Evolutionary conservation across 2,329 filamentous ascomycete genomes (phyloP), one percentile per base, ranked within the genome.

Genomic region (Seiridium cupressi): DNA sequence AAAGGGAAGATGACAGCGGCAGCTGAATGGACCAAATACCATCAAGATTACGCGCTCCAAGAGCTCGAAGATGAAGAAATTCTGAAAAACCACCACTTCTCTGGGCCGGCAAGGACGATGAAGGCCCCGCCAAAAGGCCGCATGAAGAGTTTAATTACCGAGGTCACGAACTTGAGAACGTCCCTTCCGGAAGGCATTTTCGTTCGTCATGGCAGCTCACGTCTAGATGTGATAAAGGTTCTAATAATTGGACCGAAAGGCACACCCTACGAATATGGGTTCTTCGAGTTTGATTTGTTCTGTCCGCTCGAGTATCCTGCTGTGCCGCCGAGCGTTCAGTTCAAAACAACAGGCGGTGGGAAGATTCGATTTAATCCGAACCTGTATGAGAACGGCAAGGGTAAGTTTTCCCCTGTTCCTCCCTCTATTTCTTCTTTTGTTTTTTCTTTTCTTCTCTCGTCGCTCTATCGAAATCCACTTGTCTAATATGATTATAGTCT

Each of bases 281-380:
- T 84, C 3, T 85, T 84, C 64, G 82, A 84, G 62, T 85, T 85
- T 60, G 81, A 85, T 64, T 64, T 85, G 38, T 77, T 76, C 40
- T 82, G 79, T 55, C 66, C 69, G 6, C 10, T 36, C 0, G 63
- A 73, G 0, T 85, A 81, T 59, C 82, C 83, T 0, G 62, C 68
- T 1, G 57, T 35, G 0, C 77, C 81, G 9, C 82, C 82, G 0
- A 5, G 55, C 5, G 72, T 83, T 61, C 55, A 60, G 1, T 82
- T 82, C 64, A 75, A 70, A 60, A 81, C 79, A 0, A 83, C 82
- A 0, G 77, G 76, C 1, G 70, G 72, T 3, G 77, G 78, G 0
- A 60, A 1, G 3, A 68, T 72, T 1, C 54, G 65, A 0, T 79
- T 84, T 64, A 84, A 84, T 65, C 82, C 82, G 1, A 85, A 85